phyloP scores from a whole-genome alignment of 805 yeast species.

The Candida sonorensis region DNA sequence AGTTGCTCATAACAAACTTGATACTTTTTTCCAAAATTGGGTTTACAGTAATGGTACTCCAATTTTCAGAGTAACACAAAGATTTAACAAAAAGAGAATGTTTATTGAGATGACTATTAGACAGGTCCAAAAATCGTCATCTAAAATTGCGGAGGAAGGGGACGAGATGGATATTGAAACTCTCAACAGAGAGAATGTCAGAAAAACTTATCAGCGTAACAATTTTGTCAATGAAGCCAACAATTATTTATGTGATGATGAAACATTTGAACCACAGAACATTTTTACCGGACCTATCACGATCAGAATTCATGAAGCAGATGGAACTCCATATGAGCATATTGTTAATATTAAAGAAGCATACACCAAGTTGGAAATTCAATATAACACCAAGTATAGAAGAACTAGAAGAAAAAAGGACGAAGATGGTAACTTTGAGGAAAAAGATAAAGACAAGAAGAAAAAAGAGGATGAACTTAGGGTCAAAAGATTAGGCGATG shows the following conservation, averaged over 20 bases:
- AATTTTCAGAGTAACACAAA: constrained; percentile 77
- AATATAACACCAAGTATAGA: constrained; percentile 89
- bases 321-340: constrained; percentile 98
- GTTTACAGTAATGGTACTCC: constrained; percentile 87
- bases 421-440: constrained; percentile 34
- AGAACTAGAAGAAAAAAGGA: constrained; percentile 63
- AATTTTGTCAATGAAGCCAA: constrained; percentile 41
- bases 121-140: constrained; percentile 68
- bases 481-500: constrained; percentile 64
- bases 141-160: constrained; percentile 11
- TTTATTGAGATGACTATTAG: constrained; percentile 91
- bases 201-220: constrained; percentile 21
- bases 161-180: constrained; percentile 12
- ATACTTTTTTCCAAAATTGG: constrained; percentile 88
- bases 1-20: constrained; percentile 81
- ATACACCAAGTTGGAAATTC: constrained; percentile 83
- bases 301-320: constrained; percentile 93
- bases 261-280: constrained; percentile 35
- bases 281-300: constrained; percentile 94
- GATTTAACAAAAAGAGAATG: constrained; percentile 90
- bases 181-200: constrained; percentile 7
- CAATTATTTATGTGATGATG: constrained; percentile 34
- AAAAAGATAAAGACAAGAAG: constrained; percentile 20
- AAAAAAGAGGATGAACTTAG: constrained; percentile 23
- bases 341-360: constrained; percentile 86